phyloP scores from a whole-genome alignment of 345 rosid species.

The Citrus unshiu region DNA sequence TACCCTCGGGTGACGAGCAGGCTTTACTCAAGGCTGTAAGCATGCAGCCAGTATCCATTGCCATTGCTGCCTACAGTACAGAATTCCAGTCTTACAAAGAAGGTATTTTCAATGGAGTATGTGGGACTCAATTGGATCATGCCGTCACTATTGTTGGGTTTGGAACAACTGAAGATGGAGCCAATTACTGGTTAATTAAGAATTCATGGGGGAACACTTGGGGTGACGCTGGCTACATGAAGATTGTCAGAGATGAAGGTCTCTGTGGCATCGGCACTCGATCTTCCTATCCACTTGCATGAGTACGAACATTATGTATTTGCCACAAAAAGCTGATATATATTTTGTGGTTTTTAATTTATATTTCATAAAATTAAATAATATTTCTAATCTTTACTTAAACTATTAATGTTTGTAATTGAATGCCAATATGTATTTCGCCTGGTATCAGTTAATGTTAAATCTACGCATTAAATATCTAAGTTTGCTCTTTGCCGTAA shows the following conservation, averaged over 20 bases:
- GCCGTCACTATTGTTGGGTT: slow-evolving; percentile 43
- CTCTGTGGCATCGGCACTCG: background rate
- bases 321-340: too few relatives aligned
- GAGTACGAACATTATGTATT: background rate
- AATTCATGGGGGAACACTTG: slow-evolving; percentile 52
- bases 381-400: too few relatives aligned
- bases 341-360: too few relatives aligned
- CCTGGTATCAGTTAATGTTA: too few relatives aligned
- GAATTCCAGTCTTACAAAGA: slow-evolving; percentile 17
- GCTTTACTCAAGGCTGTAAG: slow-evolving; percentile 14
- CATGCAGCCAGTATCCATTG: slow-evolving; percentile 54
- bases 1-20: slow-evolving; percentile 38
- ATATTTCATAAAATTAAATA: too few relatives aligned
- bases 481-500: too few relatives aligned
- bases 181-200: slow-evolving; percentile 47
- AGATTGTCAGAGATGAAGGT: slow-evolving; percentile 31
- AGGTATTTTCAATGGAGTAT: slow-evolving; percentile 26
- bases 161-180: slow-evolving; percentile 29
- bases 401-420: too few relatives aligned
- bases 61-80: slow-evolving; percentile 3
- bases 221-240: slow-evolving; percentile 55
- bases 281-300: background rate
- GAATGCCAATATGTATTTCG: too few relatives aligned
- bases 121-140: slow-evolving; percentile 31
- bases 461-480: too few relatives aligned